These are phyloP conservation scores for Punica granatum DNA, from an alignment of 345 rosid genomes.

Conservation along the genomic window DNA sequence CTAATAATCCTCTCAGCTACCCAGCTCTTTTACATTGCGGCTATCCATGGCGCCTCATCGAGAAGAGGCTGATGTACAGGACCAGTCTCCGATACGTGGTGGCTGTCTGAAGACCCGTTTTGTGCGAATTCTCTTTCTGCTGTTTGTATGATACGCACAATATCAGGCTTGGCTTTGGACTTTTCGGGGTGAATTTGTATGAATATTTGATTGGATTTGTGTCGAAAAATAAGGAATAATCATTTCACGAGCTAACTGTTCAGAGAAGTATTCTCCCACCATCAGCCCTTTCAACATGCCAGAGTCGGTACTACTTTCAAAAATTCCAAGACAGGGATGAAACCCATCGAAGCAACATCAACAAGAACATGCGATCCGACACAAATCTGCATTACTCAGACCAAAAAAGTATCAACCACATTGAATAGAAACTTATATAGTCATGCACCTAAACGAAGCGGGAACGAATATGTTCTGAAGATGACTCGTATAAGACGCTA, in stretches of 20 bases:
- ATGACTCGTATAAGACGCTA: background rate
- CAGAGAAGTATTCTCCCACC: background rate
- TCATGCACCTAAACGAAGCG: too few species aligned
- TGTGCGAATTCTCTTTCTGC: background rate
- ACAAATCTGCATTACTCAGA: background rate
- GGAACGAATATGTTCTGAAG: background rate
- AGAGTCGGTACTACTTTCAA: background rate
- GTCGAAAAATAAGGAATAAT: background rate
- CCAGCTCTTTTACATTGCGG: slow-evolving; percentile 74
- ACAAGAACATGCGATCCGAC: background rate
- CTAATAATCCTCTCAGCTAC: slow-evolving; percentile 72
- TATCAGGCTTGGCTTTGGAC: background rate
- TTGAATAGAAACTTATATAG: background rate
- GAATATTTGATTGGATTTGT: background rate
- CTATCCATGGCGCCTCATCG: slow-evolving; percentile 38
- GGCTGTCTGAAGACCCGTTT: background rate
- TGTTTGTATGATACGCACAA: background rate
- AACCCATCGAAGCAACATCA: background rate
- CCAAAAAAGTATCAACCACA: background rate
- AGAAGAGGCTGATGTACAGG: slow-evolving; percentile 9
- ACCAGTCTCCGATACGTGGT: background rate
- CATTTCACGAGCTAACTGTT: too few species aligned
- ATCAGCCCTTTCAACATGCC: background rate
- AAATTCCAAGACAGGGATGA: background rate
- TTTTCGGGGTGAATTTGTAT: background rate